phyloP scores from a whole-genome alignment of 495 filamentous ascomycete species.

The Tuber borchii region DNA sequence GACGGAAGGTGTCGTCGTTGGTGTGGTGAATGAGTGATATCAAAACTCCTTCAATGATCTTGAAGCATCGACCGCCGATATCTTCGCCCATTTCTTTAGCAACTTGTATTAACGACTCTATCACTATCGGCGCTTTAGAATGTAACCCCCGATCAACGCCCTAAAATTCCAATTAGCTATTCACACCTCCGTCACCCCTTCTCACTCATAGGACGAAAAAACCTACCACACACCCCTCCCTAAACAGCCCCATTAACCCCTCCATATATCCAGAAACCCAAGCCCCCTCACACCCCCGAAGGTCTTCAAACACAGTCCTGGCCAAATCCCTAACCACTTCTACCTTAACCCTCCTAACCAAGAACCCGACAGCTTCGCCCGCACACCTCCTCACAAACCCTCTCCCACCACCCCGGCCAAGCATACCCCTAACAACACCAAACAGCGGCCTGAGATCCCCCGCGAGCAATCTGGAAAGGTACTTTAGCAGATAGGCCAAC shows the following conservation, averaged over 20 bases:
- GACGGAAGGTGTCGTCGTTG: conserved; percentile 59
- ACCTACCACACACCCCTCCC: conserved; percentile 55
- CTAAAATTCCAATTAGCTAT: conserved; percentile 51
- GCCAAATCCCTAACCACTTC: conserved; percentile 64
- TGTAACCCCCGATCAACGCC: conserved; percentile 72
- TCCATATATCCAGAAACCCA: conserved; percentile 62
- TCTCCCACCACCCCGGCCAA: conserved; percentile 76
- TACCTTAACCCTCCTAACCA: conserved; percentile 81
- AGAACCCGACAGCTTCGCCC: conserved; percentile 88
- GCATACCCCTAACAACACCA: conserved; percentile 71
- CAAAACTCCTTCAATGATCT: conserved; percentile 66
- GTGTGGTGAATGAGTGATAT: conserved; percentile 77
- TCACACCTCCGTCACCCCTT: not conserved
- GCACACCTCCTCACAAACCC: conserved; percentile 81
- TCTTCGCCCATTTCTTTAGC: conserved; percentile 3
- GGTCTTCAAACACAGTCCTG: conserved; percentile 60
- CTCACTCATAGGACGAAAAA: not conserved
- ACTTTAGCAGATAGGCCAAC: conserved; percentile 94
- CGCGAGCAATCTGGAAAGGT: conserved; percentile 75
- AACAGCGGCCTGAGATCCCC: conserved; percentile 79
- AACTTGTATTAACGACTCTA: not conserved
- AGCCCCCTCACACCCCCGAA: conserved; percentile 48
- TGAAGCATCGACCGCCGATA: conserved; percentile 45
- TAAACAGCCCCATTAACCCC: conserved; percentile 83
- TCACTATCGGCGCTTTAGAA: conserved; percentile 56